Base-by-base conservation (phyloP, 129 eudicot species). In the Flaveria bidentis region DNA sequence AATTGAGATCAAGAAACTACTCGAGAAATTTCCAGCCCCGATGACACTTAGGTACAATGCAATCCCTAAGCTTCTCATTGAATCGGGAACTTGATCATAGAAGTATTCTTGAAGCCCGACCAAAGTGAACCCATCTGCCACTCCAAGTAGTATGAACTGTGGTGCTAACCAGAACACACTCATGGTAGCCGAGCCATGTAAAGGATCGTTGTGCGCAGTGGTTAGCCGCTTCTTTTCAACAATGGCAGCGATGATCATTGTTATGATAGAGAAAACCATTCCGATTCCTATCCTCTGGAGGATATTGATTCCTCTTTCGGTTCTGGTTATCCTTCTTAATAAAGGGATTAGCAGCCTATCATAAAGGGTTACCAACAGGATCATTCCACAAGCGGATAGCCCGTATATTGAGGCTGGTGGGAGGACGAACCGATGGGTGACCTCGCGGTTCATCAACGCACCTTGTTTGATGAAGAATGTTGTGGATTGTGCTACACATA, bases 391-490 rank as follows among this genome's bases (percentile, higher is more conserved):
- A n/a, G 98, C 94, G 0, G 87, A 41, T 26, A 94, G 81, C 56
- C 83, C 67, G 12, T 71, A 90, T 12, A 90, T 62, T 2, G 98
- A 88, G 67, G 96, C 90, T 22, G 98, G 86, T 41, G 98, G 98
- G 82, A 94, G 85, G 47, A 2, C 2, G 77, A 91, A 88, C 26
- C 8, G 28, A 47, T 55, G 30, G 25, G 79, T 56, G 77, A 94
- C 70, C 42, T 67, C 61, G 2, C 93, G 88, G 87, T 91, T 28
- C 66, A 94, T 49, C 23, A 83, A 67, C 0, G 72, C 77, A 23
- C 91, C 78, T 82, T 94, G 98, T 81, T 94, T 91, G 82, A 94
- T 87, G 79, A 90, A 94, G 82, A 94, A 88, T 2, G 98, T 94
- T 0, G 89, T 41, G 78, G 82, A 56, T 78, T 94, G 98, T 16